These are phyloP conservation scores for Aspergillus awamori DNA, from an alignment of 2,329 filamentous ascomycete genomes.

Conservation along the genomic window DNA sequence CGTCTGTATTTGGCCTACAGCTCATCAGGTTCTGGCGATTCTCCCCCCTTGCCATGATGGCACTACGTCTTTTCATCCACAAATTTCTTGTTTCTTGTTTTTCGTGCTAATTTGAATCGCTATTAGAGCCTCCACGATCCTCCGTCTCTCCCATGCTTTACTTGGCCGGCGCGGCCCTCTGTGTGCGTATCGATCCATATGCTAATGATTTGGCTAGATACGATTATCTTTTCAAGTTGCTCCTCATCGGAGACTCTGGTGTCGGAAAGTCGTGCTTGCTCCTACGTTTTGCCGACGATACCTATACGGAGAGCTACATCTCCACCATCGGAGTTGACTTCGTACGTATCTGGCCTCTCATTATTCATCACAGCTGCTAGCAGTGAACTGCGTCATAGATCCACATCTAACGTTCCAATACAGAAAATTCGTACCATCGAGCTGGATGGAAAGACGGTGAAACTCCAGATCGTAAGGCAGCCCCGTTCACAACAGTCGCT, in stretches of 20 bases:
- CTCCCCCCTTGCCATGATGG: not conserved
- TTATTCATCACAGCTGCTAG: not conserved
- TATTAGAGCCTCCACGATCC: slow-evolving; percentile 28
- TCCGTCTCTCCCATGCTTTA: not conserved
- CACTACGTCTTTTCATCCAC: not conserved
- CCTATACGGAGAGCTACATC: slow-evolving; percentile 99
- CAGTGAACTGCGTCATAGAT: not conserved
- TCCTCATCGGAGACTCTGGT: slow-evolving; percentile 99
- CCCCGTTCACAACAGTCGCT: not conserved
- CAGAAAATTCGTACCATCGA: slow-evolving; percentile 99
- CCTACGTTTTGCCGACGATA: slow-evolving; percentile 96
- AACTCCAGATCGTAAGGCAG: slow-evolving; percentile 88
- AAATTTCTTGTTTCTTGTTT: not conserved
- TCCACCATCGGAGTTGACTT: slow-evolving; percentile 99
- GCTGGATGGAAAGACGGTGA: slow-evolving; percentile 98
- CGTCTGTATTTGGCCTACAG: slow-evolving; percentile 13
- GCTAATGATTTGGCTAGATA: slow-evolving; percentile 67
- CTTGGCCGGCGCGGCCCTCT: not conserved
- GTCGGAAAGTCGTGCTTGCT: slow-evolving; percentile 99
- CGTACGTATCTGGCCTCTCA: slow-evolving; percentile 59
- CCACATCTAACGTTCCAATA: not conserved
- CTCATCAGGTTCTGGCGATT: slow-evolving; percentile 10
- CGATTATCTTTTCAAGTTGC: slow-evolving; percentile 99
- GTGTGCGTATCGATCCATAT: slow-evolving; percentile 21
- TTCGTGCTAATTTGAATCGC: slow-evolving; percentile 7